Base-by-base conservation (phyloP, 352 stramenopile genomes). In the Phytophthora pseudosyringae region DNA sequence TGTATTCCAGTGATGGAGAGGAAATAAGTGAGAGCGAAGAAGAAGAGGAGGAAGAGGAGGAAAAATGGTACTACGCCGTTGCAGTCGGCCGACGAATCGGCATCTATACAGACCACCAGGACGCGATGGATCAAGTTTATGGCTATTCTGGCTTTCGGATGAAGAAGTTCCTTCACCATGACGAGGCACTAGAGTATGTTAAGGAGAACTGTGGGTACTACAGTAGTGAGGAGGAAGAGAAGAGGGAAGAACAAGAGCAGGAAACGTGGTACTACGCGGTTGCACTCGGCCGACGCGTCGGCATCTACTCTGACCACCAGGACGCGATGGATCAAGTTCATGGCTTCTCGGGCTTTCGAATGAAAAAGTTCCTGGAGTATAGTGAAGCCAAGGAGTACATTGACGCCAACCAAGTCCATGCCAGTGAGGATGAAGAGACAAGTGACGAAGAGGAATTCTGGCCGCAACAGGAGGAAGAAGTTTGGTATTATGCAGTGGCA, bases 141-240 rank as follows among this genome's bases (percentile, higher is more conserved):
- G 78, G 78, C 7, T 89, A 77, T 31, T 60, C 69, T 3, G 71
- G 75, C 29, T 81, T 77, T 31, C 61, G 54, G 9, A 88, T 77
- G 60, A 91, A 93, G 47, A 90, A 88, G 28, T 90, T 93, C 46
- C 29, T 70, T 13, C 73, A 63, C n/a, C 45, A 74, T 32, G 28
- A 55, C 9, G 60, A 89, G 31, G 83, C 81, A 1, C 32, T 51
- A 6, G 9, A 29, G 32, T 70, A 56, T 32, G 31, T 70, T 13
- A n/a, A 21, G n/a, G 29, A 64, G 9, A 64, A 54, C 25, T 38
- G 44, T 11, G 15, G 7, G 16, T 48, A 38, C 15, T 48, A 36
- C 25, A 18, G 12, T 10, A 35, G 49, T 11, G 35, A 51, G 4
- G 56, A 57, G 16, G 45, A 56, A 44, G 45, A 57, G 10, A 47